phyloP scores from a whole-genome alignment of 75 land plant species.

The Pseudotsuga menziesii region DNA sequence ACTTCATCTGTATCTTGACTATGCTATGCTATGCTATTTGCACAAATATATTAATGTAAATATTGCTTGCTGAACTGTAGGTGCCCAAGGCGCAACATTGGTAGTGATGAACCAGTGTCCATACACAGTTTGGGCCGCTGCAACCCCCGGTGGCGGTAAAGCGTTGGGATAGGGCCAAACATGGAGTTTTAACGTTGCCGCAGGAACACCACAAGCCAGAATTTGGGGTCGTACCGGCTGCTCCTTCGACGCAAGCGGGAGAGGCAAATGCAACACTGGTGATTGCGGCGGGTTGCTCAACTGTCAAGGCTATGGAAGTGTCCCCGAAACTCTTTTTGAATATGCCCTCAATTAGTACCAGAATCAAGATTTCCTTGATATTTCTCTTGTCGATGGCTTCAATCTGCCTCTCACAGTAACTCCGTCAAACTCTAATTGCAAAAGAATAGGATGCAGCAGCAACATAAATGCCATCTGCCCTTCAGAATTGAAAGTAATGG shows the following conservation, averaged over 20 bases:
- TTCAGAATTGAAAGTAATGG: slow-evolving; percentile 30
- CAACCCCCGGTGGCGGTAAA: slow-evolving; percentile 11
- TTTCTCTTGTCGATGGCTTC: slow-evolving; percentile 71
- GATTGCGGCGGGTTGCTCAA: slow-evolving; percentile 52
- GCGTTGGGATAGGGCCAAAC: slow-evolving; percentile 29
- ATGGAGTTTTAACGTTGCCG: slow-evolving; percentile 22
- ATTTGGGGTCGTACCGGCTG: slow-evolving; percentile 82
- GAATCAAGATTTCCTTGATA: slow-evolving; percentile 53
- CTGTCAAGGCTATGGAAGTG: slow-evolving; percentile 45
- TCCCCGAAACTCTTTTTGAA: slow-evolving; percentile 73
- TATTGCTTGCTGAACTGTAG: too few species aligned
- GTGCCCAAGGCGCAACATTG: background rate
- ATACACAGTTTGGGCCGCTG: slow-evolving; percentile 19
- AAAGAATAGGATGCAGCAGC: slow-evolving; percentile 29
- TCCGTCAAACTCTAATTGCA: slow-evolving; percentile 21
- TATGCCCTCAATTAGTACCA: slow-evolving; percentile 40
- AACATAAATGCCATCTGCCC: slow-evolving; percentile 63
- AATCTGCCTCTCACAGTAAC: slow-evolving; percentile 39
- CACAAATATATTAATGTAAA: too few species aligned
- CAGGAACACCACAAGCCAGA: slow-evolving; percentile 36
- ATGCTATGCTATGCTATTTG: too few species aligned
- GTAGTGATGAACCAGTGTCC: background rate
- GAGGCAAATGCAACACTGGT: slow-evolving; percentile 7
- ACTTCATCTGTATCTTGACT: too few species aligned
- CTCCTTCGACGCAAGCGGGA: slow-evolving; percentile 39